Evolutionary conservation across 306 rosid genomes (phyloP).

Genomic region (Vachellia collinsii): DNA sequence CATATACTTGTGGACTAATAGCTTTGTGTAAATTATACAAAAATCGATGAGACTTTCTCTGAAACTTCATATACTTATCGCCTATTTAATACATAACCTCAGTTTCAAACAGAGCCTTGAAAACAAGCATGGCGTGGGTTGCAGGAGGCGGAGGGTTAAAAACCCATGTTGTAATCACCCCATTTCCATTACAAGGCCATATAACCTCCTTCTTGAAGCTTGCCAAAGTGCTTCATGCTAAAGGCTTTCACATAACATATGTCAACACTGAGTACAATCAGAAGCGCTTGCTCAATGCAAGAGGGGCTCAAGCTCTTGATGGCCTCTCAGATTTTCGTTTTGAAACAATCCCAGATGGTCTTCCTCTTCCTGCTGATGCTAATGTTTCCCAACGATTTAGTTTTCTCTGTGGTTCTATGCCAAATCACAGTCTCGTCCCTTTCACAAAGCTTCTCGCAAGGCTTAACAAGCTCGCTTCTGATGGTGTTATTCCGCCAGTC

Average conservation of each 20-base stretch:
- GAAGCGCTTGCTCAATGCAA: constrained; percentile 3
- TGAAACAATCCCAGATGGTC: not conserved
- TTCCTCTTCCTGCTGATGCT: not conserved
- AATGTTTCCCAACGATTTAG: not conserved
- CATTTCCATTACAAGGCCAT: not conserved
- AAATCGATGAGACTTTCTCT: too few relatives aligned
- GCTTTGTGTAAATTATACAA: too few relatives aligned
- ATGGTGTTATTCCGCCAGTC: not conserved
- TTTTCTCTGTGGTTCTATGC: not conserved
- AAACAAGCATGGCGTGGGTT: not conserved
- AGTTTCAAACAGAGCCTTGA: not conserved
- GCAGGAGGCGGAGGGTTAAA: not conserved
- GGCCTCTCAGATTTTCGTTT: not conserved
- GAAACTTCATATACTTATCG: too few relatives aligned
- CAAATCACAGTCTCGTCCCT: not conserved
- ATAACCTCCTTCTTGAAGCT: not conserved
- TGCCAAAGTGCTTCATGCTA: not conserved
- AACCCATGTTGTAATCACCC: not conserved
- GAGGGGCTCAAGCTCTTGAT: not conserved
- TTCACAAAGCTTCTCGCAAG: not conserved
- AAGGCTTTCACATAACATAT: not conserved
- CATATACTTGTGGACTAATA: too few relatives aligned
- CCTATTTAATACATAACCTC: too few relatives aligned
- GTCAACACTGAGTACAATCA: not conserved
- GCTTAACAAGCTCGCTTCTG: not conserved